A percentile compares a stretch with the other conserved stretches of the same genome.
Evolutionary conservation across 306 rosid genomes (phyloP).

Genomic region (Pyrus communis): DNA sequence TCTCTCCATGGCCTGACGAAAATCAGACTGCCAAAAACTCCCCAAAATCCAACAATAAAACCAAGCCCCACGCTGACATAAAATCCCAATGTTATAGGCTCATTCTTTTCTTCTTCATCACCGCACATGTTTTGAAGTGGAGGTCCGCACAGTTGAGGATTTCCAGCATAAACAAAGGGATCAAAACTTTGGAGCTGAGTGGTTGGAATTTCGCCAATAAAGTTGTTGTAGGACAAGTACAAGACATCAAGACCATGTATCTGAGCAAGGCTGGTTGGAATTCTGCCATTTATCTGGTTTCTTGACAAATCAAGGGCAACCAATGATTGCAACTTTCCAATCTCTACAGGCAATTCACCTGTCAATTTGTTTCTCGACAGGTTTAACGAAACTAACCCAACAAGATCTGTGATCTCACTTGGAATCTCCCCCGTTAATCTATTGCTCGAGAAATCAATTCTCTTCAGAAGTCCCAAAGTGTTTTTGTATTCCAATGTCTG

Average conservation of each 20-base stretch:
- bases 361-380: neutral
- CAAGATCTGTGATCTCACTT: too few species aligned
- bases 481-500: too few species aligned
- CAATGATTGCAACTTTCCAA: neutral
- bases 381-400: conserved; percentile 5
- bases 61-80: conserved; percentile 4
- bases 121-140: neutral
- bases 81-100: conserved; percentile 1
- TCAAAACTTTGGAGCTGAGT: neutral
- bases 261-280: conserved; percentile 3
- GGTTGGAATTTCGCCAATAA: neutral
- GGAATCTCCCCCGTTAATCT: neutral
- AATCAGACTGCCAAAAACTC: too few species aligned
- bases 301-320: conserved; percentile 9
- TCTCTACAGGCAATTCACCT: neutral
- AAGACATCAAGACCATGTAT: neutral
- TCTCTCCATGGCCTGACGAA: too few species aligned
- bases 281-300: neutral
- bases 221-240: neutral
- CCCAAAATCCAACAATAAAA: neutral
- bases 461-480: neutral
- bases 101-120: neutral
- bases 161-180: neutral
- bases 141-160: conserved; percentile 1
- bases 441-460: conserved; percentile 14